Base-by-base conservation (phyloP, 2,329 filamentous ascomycete genomes). In the Trichophyton equinum region DNA sequence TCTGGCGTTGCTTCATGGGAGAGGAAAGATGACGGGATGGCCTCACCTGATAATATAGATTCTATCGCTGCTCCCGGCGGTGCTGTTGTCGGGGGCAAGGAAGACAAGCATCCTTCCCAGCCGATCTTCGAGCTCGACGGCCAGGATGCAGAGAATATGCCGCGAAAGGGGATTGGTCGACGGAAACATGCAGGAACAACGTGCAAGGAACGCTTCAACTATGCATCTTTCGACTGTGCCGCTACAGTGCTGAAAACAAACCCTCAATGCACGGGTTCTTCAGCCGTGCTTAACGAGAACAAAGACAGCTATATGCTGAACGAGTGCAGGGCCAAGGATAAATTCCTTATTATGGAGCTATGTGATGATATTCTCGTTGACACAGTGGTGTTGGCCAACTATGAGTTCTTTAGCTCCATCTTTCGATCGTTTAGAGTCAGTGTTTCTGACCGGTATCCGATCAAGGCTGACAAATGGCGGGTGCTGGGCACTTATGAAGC, bases 291-390 rank as follows among this genome's bases (percentile, higher is more conserved):
- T 47, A 85, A 95, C 47, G 94, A 99, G 77, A 96, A 96, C 76
- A 97, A 97, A 76, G 94, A 99, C 74, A 92, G 89, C 65, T 99
- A 99, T 74, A 96, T 99, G 90, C 81, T 97, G 53, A 89, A 96
- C 65, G 89, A 92, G 71, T 99, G 94, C 74, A 85, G 85, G 4
- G 85, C 85, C 20, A 79, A 86, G 67, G 92, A 95, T 76, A 97
- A 97, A 74, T 96, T 95, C 70, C 81, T 97, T 64, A 91, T 97
- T 63, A 84, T 99, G 63, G 94, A 99, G 75, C 80, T 99, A 33
- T 97, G 90, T 73, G 90, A 95, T 67, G 82, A 85, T 66, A 87
- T 86, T 51, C 81, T 95, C 51, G 88, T 99, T 62, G 94, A 99
- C 71, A 99, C 94, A 0, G 81, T 99, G 46, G 94, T 97, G n/a